Evolutionary conservation across 2,329 filamentous ascomycete genomes (phyloP), one percentile per base, ranked within the genome.

Genomic region (Epichloe scottii): DNA sequence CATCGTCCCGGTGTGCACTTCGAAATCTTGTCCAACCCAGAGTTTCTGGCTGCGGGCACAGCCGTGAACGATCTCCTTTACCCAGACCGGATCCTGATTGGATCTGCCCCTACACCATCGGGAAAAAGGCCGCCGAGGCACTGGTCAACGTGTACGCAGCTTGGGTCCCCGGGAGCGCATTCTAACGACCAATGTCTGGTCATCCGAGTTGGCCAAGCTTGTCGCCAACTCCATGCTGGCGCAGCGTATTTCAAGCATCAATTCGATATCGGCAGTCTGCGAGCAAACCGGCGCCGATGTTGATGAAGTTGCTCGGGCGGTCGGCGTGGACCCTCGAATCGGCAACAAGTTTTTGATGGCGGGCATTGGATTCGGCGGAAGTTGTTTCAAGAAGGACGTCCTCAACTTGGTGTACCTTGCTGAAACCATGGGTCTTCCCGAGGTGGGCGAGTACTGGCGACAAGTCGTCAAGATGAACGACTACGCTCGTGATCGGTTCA

Each of bases 331-430:
- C 59, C 74, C 75, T 7, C 77, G 87, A 47, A 87, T 91, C 52
- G 87, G 87, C 6, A 72, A 77, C 55, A 80, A 82, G 63, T 87
- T 89, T 67, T 72, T 91, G 40, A 83, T 85, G 66, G 82, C 86
- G 7, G 82, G 82, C 39, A 78, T 89, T 35, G 87, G 87, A 15
- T 91, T 90, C 60, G 86, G 87, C 50, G 87, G 87, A 19, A 85
- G 81, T 54, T 91, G 87, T 67, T 89, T 91, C 73, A 81, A 84
- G 65, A 91, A 91, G 67, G 87, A 91, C 61, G 79, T 89, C 41
- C 72, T 87, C 46, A 85, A 78, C 64, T 70, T 91, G 38, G 78
- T 83, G 17, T 89, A 90, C 66, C 73, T 90, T 33, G 82, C 86
- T 15, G 82, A 87, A 59, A 79, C 77, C 3, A 72, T 89, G 50